Base-by-base conservation (phyloP, 257 asterid species). In the Misopates orontium region DNA sequence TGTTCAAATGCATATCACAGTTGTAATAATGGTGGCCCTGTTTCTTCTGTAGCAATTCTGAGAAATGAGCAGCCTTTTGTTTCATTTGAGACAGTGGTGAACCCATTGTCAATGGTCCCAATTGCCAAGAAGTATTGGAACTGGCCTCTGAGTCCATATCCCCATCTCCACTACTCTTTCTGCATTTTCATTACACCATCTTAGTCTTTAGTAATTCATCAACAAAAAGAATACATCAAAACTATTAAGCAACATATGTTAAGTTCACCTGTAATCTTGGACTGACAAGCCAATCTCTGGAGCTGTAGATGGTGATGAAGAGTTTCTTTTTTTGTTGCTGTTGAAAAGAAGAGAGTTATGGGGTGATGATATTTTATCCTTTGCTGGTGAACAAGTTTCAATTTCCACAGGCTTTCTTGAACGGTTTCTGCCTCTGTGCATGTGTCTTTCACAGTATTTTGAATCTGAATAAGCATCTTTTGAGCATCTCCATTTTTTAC, bases 361-460 rank as follows among this genome's bases (percentile, higher is more conserved):
- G 2, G 2, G 2, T 36, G 42, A 8, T 36, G 42, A 9, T 36
- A 3, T n/a, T n/a, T n/a, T n/a, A n/a, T n/a, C n/a, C n/a, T n/a
- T n/a, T n/a, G n/a, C n/a, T n/a, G n/a, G n/a, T n/a, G n/a, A n/a
- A n/a, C n/a, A n/a, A n/a, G n/a, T n/a, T n/a, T n/a, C n/a, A n/a
- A n/a, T n/a, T 91, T 89, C 98, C 96, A 91, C 98, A 91, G 98
- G 98, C 98, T 92, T 92, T 92, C 97, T 93, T 93, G 98, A 93
- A 93, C 98, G 98, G 85, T 89, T 93, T 78, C 97, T 87, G 81
- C 98, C 97, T 80, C 98, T 81, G 75, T 93, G 98, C 98, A 93
- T 93, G 93, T 93, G 98, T 51, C 98, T 83, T 48, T 93, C 98
- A 71, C 98, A 93, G 90, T 93, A 93, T 77, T 93, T 93, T 25